These are phyloP conservation scores for Psilocybe subaeruginosa DNA, from an alignment of 768 basidiomycete genomes.

Conservation along the genomic window DNA sequence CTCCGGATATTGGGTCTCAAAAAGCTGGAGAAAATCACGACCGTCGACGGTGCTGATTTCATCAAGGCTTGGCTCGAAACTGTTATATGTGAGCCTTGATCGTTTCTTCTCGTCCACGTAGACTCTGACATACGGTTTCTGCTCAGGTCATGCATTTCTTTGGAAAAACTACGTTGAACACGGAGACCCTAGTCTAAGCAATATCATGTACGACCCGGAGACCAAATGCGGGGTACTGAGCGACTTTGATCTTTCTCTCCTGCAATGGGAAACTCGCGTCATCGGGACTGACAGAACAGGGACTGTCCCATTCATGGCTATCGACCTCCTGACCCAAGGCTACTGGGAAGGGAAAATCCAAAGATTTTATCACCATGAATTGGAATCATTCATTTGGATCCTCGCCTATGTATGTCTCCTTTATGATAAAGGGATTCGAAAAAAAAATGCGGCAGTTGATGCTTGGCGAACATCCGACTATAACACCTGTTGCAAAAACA, in stretches of 20 bases:
- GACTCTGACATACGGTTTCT: neutral
- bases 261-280: neutral
- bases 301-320: constrained; percentile 5
- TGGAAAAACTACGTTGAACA: constrained; percentile 4
- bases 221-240: constrained; percentile 1
- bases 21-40: neutral
- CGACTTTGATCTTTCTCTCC: neutral
- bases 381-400: constrained; percentile 11
- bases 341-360: constrained; percentile 4
- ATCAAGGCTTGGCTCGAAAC: constrained; percentile 5
- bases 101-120: neutral
- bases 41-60: neutral
- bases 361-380: constrained; percentile 2
- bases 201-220: constrained; percentile 2
- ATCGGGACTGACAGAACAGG: neutral
- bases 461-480: constrained; percentile 4
- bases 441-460: neutral
- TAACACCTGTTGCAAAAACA: neutral
- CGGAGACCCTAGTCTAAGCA: constrained; percentile 2
- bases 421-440: neutral
- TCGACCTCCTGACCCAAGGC: neutral
- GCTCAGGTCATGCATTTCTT: constrained; percentile 1
- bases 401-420: constrained; percentile 1
- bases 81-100: neutral
- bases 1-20: neutral